phyloP scores from a whole-genome alignment of 2,329 filamentous ascomycete genomes.

The Delphinella strobiligena region DNA sequence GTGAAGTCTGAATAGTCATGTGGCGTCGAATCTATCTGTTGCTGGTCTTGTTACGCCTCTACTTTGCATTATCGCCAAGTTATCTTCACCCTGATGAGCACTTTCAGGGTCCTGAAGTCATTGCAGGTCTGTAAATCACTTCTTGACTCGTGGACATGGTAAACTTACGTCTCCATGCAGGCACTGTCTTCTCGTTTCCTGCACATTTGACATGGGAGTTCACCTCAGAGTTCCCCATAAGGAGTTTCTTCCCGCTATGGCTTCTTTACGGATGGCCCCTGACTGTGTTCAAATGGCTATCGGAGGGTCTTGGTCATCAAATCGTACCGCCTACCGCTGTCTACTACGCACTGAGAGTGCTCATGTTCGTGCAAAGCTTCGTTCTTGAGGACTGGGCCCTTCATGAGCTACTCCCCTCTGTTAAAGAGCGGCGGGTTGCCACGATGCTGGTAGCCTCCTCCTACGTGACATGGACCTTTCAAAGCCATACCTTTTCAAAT shows the following conservation, averaged over 20 bases:
- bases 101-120: conserved; percentile 95
- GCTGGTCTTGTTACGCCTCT: conserved; percentile 75
- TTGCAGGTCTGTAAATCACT: conserved; percentile 59
- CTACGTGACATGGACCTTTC: conserved; percentile 97
- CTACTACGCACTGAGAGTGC: conserved; percentile 75
- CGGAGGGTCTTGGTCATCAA: conserved; percentile 70
- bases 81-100: conserved; percentile 98
- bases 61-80: conserved; percentile 87
- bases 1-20: conserved; percentile 44
- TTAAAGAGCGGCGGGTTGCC: conserved; percentile 57
- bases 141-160: background rate
- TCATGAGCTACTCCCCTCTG: conserved; percentile 73
- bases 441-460: conserved; percentile 83
- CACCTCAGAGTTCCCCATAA: conserved; percentile 73
- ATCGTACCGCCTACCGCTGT: conserved; percentile 73
- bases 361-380: conserved; percentile 94
- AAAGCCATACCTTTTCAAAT: conserved; percentile 97
- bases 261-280: conserved; percentile 89
- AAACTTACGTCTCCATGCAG: conserved; percentile 37
- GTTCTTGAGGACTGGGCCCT: conserved; percentile 97
- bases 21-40: conserved; percentile 84
- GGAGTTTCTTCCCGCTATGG: conserved; percentile 95
- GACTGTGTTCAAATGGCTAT: conserved; percentile 84
- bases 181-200: conserved; percentile 85
- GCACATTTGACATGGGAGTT: conserved; percentile 93